phyloP scores from a whole-genome alignment of 176 grass and related monocot species.

The Aegilops sharonensis region DNA sequence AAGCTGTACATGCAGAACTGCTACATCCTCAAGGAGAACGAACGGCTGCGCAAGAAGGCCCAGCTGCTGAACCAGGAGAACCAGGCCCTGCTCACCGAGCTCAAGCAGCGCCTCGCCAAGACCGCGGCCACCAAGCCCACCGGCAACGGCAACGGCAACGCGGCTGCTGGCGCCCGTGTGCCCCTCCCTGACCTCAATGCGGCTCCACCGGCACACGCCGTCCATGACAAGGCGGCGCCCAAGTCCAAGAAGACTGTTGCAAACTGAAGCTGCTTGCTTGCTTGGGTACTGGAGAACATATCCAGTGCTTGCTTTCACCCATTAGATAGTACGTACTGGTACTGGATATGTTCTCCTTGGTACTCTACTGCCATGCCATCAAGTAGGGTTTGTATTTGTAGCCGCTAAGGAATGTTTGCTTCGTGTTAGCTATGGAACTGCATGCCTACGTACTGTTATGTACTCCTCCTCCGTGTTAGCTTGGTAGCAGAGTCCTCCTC shows the following conservation, averaged over 20 bases:
- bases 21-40: slow-evolving; percentile 87
- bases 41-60: slow-evolving; percentile 79
- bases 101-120: slow-evolving; percentile 76
- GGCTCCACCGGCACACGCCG: neutral
- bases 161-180: neutral
- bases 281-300: neutral
- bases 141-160: slow-evolving; percentile 1
- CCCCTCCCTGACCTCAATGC: slow-evolving; percentile 68
- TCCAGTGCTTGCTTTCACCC: neutral
- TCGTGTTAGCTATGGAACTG: slow-evolving; percentile 31
- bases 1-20: slow-evolving; percentile 86
- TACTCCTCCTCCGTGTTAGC: slow-evolving; percentile 16
- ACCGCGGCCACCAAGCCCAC: neutral
- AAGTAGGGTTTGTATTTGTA: neutral
- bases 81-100: slow-evolving; percentile 63
- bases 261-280: slow-evolving; percentile 24
- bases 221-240: slow-evolving; percentile 29
- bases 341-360: neutral
- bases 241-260: slow-evolving; percentile 36
- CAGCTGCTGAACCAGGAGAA: slow-evolving; percentile 83
- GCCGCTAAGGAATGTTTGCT: slow-evolving; percentile 15
- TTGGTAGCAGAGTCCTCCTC: slow-evolving; percentile 16
- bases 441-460: slow-evolving; percentile 7
- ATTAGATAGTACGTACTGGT: neutral
- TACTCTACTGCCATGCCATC: neutral